Percentiles rank a stretch among this genome's conserved stretches.
Evolutionary conservation across 2,329 filamentous ascomycete genomes (phyloP).

Genomic region (Neophaeococcomyces aloes): DNA sequence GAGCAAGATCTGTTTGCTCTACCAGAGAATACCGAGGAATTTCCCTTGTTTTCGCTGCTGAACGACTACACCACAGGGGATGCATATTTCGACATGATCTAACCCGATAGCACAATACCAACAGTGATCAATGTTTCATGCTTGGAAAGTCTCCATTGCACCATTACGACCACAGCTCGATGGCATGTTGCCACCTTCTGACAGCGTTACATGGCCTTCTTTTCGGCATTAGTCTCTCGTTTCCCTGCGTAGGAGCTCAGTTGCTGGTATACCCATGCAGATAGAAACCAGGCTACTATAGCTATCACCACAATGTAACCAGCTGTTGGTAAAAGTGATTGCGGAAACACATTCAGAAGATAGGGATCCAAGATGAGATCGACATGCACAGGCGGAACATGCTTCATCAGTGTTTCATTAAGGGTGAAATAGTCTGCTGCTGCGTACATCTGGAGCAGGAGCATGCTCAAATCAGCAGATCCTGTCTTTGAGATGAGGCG

Average conservation of each 20-base stretch:
- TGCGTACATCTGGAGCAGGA: constrained; percentile 64
- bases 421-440: constrained; percentile 78
- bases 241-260: neutral
- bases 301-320: constrained; percentile 57
- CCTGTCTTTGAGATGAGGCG: constrained; percentile 3
- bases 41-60: constrained; percentile 22
- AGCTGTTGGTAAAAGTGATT: constrained; percentile 62
- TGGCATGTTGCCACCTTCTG: too few species aligned
- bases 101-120: neutral
- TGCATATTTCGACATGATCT: constrained; percentile 3
- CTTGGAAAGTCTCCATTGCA: too few species aligned
- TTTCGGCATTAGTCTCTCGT: too few species aligned
- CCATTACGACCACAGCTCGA: too few species aligned
- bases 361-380: constrained; percentile 84
- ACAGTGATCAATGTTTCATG: too few species aligned
- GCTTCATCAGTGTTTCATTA: constrained; percentile 62
- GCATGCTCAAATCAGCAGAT: constrained; percentile 30
- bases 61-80: constrained; percentile 15
- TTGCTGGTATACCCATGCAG: constrained; percentile 30
- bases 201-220: too few species aligned
- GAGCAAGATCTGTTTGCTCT: constrained; percentile 11
- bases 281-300: constrained; percentile 41
- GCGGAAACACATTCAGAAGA: constrained; percentile 65
- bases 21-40: constrained; percentile 20
- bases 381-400: constrained; percentile 61